These are phyloP conservation scores for Cytospora mali DNA, from an alignment of 2,329 filamentous ascomycete species.

Conservation along the genomic window DNA sequence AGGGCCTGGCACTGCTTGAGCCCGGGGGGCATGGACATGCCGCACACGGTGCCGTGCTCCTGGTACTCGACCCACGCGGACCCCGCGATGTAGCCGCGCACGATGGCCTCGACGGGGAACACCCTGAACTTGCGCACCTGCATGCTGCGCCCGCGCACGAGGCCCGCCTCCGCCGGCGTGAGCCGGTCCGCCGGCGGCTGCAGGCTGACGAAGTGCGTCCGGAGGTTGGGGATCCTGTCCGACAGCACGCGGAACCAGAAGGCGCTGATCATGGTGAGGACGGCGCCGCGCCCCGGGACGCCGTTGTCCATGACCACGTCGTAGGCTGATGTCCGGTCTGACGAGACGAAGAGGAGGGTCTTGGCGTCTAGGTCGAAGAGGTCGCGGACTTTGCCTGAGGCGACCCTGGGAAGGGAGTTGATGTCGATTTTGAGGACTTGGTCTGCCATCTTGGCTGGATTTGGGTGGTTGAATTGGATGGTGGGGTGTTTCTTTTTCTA, in stretches of 20 bases:
- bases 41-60: constrained; percentile 75
- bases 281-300: constrained; percentile 56
- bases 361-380: constrained; percentile 35
- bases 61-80: constrained; percentile 80
- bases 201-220: constrained; percentile 55
- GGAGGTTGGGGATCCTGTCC: constrained; percentile 49
- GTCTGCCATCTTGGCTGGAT: constrained; percentile 16
- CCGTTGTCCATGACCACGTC: constrained; percentile 85
- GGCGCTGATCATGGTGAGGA: constrained; percentile 50
- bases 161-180: constrained; percentile 48
- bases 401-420: constrained; percentile 37
- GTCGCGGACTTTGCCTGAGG: constrained; percentile 38
- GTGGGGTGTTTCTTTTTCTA: background rate
- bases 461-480: too few relatives aligned
- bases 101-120: constrained; percentile 80
- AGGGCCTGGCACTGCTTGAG: constrained; percentile 72
- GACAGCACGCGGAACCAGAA: constrained; percentile 58
- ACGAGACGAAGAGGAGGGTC: constrained; percentile 37
- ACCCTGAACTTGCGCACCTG: constrained; percentile 73
- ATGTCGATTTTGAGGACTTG: constrained; percentile 33
- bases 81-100: constrained; percentile 89
- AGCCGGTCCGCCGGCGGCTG: constrained; percentile 40
- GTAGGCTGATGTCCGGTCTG: constrained; percentile 82
- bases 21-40: constrained; percentile 68
- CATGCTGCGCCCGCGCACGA: constrained; percentile 72